These are phyloP conservation scores for Rhizopogon vesiculosus DNA, from an alignment of 768 basidiomycete genomes.

Conservation along the genomic window DNA sequence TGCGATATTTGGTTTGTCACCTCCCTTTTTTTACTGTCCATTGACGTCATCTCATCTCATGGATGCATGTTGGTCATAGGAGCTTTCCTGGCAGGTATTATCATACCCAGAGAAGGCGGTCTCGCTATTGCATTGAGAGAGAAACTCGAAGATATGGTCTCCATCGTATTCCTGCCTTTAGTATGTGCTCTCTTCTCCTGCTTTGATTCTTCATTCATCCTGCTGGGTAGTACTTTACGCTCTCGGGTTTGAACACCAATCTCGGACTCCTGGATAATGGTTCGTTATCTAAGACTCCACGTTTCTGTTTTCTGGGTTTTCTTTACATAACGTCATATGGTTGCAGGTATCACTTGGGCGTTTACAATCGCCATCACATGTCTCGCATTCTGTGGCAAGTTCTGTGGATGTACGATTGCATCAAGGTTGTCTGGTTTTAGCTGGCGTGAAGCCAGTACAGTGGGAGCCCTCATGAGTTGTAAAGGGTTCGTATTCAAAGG, in stretches of 20 bases:
- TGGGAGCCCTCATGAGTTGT: constrained; percentile 93
- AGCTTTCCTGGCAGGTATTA: constrained; percentile 76
- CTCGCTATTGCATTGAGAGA: constrained; percentile 84
- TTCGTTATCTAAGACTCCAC: constrained; percentile 11
- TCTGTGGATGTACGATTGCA: constrained; percentile 74
- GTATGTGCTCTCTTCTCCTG: constrained; percentile 29
- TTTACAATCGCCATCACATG: constrained; percentile 77
- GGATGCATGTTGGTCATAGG: constrained; percentile 29
- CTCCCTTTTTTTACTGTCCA: neutral
- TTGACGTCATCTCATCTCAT: neutral
- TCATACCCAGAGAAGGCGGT: constrained; percentile 85
- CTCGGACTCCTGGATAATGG: constrained; percentile 81
- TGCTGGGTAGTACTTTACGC: constrained; percentile 72
- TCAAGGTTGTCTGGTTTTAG: constrained; percentile 66
- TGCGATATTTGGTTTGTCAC: constrained; percentile 72
- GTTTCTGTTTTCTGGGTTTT: neutral
- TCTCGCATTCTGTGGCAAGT: constrained; percentile 85
- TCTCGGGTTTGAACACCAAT: constrained; percentile 88
- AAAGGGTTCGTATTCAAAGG: constrained; percentile 60
- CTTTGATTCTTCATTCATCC: neutral
- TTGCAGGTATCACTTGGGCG: constrained; percentile 75
- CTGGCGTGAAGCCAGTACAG: constrained; percentile 76
- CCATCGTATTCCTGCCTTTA: constrained; percentile 84
- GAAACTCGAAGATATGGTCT: constrained; percentile 94
- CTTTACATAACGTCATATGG: neutral